Evolutionary conservation across 2,329 filamentous ascomycete genomes (phyloP).

Genomic region (Acrocalymma vagum): DNA sequence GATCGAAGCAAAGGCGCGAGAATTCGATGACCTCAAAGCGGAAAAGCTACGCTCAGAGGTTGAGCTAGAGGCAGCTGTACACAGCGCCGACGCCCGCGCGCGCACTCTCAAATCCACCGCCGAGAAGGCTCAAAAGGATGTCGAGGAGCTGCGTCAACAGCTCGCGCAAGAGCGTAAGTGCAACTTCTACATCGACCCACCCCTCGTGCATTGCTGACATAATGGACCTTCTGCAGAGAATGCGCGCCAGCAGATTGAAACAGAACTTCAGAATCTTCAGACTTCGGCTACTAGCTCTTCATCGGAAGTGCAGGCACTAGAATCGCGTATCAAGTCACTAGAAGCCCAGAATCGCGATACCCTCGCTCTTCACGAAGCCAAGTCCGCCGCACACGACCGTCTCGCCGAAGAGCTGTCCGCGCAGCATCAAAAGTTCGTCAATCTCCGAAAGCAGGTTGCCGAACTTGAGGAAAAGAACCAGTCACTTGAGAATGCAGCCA

Average conservation of each 20-base stretch:
- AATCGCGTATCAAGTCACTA: slow-evolving; percentile 83
- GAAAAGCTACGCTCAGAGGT: slow-evolving; percentile 91
- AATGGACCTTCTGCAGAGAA: slow-evolving; percentile 70
- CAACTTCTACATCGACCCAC: slow-evolving; percentile 2
- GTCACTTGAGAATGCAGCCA: slow-evolving; percentile 79
- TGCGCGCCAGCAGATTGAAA: slow-evolving; percentile 76
- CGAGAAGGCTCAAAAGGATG: slow-evolving; percentile 84
- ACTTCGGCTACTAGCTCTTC: slow-evolving; percentile 76
- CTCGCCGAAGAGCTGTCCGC: slow-evolving; percentile 86
- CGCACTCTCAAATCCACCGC: slow-evolving; percentile 82
- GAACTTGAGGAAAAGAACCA: slow-evolving; percentile 85
- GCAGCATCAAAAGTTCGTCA: slow-evolving; percentile 87
- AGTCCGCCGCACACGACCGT: slow-evolving; percentile 84
- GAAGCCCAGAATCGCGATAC: slow-evolving; percentile 94
- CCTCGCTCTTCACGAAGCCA: slow-evolving; percentile 86
- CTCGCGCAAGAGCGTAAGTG: slow-evolving; percentile 80
- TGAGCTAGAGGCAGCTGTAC: slow-evolving; percentile 89
- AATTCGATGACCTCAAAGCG: slow-evolving; percentile 81
- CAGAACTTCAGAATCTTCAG: slow-evolving; percentile 81
- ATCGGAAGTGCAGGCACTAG: slow-evolving; percentile 77
- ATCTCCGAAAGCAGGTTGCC: slow-evolving; percentile 83
- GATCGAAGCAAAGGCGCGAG: slow-evolving; percentile 79
- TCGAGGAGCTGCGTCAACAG: slow-evolving; percentile 81
- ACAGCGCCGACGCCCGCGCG: slow-evolving; percentile 81
- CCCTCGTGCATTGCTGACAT: slow-evolving; percentile 19